These are phyloP conservation scores for Secale cereale DNA, from an alignment of 176 grass and related monocot genomes.

Conservation along the genomic window DNA sequence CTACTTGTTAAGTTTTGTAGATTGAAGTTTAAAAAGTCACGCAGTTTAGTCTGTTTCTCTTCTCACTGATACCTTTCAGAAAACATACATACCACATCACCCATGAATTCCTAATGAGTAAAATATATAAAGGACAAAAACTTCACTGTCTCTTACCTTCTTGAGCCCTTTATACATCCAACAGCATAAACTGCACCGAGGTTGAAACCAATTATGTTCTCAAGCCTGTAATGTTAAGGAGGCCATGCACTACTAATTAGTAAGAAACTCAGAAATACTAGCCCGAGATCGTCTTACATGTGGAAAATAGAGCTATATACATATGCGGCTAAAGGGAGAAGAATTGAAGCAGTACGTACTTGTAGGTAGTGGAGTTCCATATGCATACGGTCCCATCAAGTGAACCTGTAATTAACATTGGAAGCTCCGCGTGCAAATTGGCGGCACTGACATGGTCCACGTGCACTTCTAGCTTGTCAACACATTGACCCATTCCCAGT, in stretches of 20 bases:
- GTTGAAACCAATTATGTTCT: constrained; percentile 49
- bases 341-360: not conserved
- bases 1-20: too few relatives aligned
- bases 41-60: too few relatives aligned
- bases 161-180: constrained; percentile 47
- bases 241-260: not conserved
- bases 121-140: not conserved
- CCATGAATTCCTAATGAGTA: too few relatives aligned
- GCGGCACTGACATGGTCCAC: not conserved
- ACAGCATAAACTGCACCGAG: constrained; percentile 58
- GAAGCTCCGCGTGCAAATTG: not conserved
- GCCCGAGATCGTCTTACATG: not conserved
- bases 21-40: too few relatives aligned
- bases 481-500: not conserved
- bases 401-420: not conserved
- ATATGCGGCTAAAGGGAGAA: not conserved
- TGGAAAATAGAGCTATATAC: too few relatives aligned
- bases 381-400: not conserved
- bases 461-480: not conserved
- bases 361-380: not conserved
- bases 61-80: too few relatives aligned
- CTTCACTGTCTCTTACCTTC: constrained; percentile 31
- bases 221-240: constrained; percentile 41
- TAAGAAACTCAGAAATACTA: not conserved
- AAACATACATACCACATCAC: too few relatives aligned